These are phyloP conservation scores for Ceratobasidium sp. DNA, from an alignment of 1,284 basidiomycete species.

Conservation along the genomic window DNA sequence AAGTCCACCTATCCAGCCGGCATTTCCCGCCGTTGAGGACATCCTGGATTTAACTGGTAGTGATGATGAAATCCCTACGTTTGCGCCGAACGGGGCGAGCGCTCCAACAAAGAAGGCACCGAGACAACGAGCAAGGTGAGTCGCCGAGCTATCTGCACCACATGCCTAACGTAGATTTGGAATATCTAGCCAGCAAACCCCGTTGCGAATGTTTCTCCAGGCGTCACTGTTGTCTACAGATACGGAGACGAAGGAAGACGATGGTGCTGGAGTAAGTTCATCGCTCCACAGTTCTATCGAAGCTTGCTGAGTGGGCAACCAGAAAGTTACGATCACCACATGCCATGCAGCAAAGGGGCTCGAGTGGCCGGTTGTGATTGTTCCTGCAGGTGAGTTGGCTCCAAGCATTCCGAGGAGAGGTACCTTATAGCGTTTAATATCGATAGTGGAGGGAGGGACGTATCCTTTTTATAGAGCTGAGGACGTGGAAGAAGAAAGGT, in stretches of 20 bases:
- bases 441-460: slow-evolving; percentile 60
- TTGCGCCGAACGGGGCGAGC: neutral
- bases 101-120: slow-evolving; percentile 20
- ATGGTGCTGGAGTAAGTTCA: slow-evolving; percentile 64
- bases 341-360: slow-evolving; percentile 93
- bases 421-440: neutral
- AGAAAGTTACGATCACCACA: slow-evolving; percentile 89
- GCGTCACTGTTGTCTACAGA: slow-evolving; percentile 88
- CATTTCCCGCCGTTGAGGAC: slow-evolving; percentile 33
- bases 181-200: slow-evolving; percentile 60
- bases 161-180: neutral
- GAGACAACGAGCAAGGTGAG: slow-evolving; percentile 36
- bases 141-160: slow-evolving; percentile 4
- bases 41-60: slow-evolving; percentile 48
- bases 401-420: neutral
- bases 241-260: slow-evolving; percentile 70
- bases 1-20: slow-evolving; percentile 23
- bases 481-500: slow-evolving; percentile 86
- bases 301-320: slow-evolving; percentile 18
- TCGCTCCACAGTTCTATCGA: neutral
- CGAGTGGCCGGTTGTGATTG: slow-evolving; percentile 69
- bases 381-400: slow-evolving; percentile 67
- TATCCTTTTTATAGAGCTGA: slow-evolving; percentile 85
- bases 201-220: slow-evolving; percentile 83
- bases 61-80: slow-evolving; percentile 45